A percentile compares a stretch with the other conserved stretches of the same genome.
Evolutionary conservation across 805 yeast genomes (phyloP).

Genomic region (Cyberlindnera euphorbiae): DNA sequence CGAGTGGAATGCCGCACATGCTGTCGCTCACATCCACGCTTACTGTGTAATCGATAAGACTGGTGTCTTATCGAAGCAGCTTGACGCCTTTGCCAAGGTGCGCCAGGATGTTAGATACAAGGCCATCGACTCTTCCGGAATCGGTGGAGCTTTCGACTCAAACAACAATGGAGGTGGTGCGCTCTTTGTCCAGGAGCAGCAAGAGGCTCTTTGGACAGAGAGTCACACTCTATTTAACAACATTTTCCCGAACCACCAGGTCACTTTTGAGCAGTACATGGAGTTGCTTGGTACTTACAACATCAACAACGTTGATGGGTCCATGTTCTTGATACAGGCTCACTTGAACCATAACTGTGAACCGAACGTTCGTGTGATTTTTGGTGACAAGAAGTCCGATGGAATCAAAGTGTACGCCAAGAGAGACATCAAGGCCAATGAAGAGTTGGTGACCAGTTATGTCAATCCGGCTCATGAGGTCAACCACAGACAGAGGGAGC

Average conservation of each 20-base stretch:
- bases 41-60: slow-evolving; percentile 35
- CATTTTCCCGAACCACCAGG: slow-evolving; percentile 37
- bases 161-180: slow-evolving; percentile 47
- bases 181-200: slow-evolving; percentile 49
- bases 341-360: slow-evolving; percentile 75
- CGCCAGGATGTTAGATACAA: slow-evolving; percentile 61
- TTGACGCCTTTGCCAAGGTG: slow-evolving; percentile 61
- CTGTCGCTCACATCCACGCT: slow-evolving; percentile 56
- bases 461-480: slow-evolving; percentile 63
- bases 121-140: slow-evolving; percentile 48
- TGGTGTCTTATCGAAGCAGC: slow-evolving; percentile 38
- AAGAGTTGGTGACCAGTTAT: slow-evolving; percentile 66
- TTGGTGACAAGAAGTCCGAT: slow-evolving; percentile 36
- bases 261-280: slow-evolving; percentile 51
- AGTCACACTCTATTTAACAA: slow-evolving; percentile 47
- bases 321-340: slow-evolving; percentile 56
- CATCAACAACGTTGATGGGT: slow-evolving; percentile 66
- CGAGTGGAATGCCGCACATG: slow-evolving; percentile 65
- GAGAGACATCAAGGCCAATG: slow-evolving; percentile 53
- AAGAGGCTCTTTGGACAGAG: slow-evolving; percentile 52
- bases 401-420: slow-evolving; percentile 60
- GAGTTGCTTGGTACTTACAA: slow-evolving; percentile 66
- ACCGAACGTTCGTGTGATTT: slow-evolving; percentile 58
- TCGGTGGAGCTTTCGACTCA: slow-evolving; percentile 37
- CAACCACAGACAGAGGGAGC: slow-evolving; percentile 56